Evolutionary conservation across 495 filamentous ascomycete species (phyloP), one percentile per base, ranked within the genome.

Genomic region (Aspergillus conjunctus): DNA sequence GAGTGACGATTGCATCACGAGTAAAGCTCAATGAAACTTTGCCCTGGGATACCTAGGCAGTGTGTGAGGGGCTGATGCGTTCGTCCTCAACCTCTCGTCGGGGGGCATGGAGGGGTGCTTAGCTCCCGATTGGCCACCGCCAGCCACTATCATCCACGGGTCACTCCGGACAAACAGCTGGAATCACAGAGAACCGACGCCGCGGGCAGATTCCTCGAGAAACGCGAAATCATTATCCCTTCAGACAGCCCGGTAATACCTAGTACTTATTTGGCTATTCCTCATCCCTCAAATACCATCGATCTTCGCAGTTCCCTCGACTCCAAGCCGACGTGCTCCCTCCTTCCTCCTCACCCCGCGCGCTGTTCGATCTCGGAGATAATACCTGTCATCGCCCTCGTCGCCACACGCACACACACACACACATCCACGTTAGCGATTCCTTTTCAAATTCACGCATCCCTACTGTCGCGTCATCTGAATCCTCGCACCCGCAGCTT

Each of bases 71-170:
- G 57, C 21, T 32, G 49, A 15, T 31, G 49, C 58, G 31, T 21
- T 22, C 17, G 45, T n/a, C 43, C 58, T 54, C 34, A 26, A 54
- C 71, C 71, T 74, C 67, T 75, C 68, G 51, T 71, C 66, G 37
- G 68, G 66, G 70, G 54, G 66, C 74, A 76, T 77, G 76, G 75
- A 78, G 74, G 77, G 73, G 76, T 67, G 60, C 61, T 60, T 56
- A 44, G 20, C 20, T 41, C 58, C 58, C 68, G 66, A 79, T 79
- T 79, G 76, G 76, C 45, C 56, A 48, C 43, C 30, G 51, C 46
- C 46, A 45, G 45, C 20, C 15, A 20, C 33, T 60, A 18, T 30
- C 54, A 60, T 60, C 64, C 60, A 66, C 54, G 64, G 64, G 41
- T 60, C 56, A 32, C 41, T 48, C 12, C 43, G 51, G 51, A 48